Conservation (phyloP, 2,329 filamentous ascomycete species). For the Aspergillus pseudonomiae region DNA sequence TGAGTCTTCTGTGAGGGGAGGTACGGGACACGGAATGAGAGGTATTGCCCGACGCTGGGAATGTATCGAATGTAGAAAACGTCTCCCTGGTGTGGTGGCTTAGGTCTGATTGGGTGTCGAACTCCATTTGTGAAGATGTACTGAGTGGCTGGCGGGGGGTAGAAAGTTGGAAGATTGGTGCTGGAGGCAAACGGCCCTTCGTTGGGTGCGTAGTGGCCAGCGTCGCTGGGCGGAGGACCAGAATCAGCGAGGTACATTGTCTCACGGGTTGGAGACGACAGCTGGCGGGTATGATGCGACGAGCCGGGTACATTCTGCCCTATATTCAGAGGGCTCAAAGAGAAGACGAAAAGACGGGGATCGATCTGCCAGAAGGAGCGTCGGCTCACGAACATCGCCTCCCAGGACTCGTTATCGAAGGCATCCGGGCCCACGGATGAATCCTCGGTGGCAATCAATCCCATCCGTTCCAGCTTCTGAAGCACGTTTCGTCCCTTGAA, state of each 20-base stretch:
- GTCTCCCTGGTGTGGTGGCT: slow-evolving; percentile 86
- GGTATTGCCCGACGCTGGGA: slow-evolving; percentile 77
- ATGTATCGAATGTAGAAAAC: slow-evolving; percentile 88
- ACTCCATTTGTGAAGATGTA: slow-evolving; percentile 78
- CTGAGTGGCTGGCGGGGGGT: slow-evolving; percentile 78
- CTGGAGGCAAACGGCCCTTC: slow-evolving; percentile 42
- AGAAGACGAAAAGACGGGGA: slow-evolving; percentile 83
- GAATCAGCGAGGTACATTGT: slow-evolving; percentile 19
- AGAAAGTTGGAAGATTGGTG: slow-evolving; percentile 88
- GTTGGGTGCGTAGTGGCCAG: slow-evolving; percentile 30
- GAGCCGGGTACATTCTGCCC: slow-evolving; percentile 54
- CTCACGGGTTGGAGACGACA: slow-evolving; percentile 53
- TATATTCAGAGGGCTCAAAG: slow-evolving; percentile 64
- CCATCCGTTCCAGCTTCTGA: slow-evolving; percentile 92
- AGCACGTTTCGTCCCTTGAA: slow-evolving; percentile 81
- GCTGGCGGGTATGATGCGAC: slow-evolving; percentile 52
- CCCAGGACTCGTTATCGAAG: slow-evolving; percentile 67
- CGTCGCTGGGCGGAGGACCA: slow-evolving; percentile 9
- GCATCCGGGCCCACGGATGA: slow-evolving; percentile 69
- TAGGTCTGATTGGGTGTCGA: slow-evolving; percentile 83
- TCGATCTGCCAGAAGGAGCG: slow-evolving; percentile 92
- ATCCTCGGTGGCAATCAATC: slow-evolving; percentile 75
- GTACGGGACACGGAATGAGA: slow-evolving; percentile 83
- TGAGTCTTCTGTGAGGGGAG: slow-evolving; percentile 60
- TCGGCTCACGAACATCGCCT: slow-evolving; percentile 78